A percentile compares a stretch with the other conserved stretches of the same genome.
Evolutionary conservation across 2,329 filamentous ascomycete genomes (phyloP).

Genomic region (Conoideocrella luteorostrata): DNA sequence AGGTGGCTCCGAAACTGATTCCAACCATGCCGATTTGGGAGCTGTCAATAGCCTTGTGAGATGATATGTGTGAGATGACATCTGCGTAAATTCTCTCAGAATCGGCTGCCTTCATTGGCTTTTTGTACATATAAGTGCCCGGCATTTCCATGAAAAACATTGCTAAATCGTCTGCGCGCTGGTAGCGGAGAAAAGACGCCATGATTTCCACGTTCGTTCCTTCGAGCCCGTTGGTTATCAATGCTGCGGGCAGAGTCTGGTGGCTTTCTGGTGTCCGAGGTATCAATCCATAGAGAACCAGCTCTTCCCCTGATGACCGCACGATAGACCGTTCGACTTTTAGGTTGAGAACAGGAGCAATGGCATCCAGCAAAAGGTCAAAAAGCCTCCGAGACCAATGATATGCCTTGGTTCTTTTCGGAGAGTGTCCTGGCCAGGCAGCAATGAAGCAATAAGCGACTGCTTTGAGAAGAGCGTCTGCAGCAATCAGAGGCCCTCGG

Average conservation of each 20-base stretch:
- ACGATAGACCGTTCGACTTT: not conserved
- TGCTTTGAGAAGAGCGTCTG: not conserved
- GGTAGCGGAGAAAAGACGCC: not conserved
- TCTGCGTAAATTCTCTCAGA: not conserved
- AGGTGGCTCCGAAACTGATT: not conserved
- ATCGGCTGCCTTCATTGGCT: not conserved
- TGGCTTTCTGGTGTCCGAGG: too few relatives aligned
- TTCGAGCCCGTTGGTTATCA: not conserved
- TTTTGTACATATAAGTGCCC: not conserved
- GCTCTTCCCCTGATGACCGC: not conserved
- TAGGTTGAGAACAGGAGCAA: not conserved
- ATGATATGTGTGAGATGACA: not conserved
- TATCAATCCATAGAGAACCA: not conserved
- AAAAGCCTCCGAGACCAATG: not conserved
- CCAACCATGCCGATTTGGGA: not conserved
- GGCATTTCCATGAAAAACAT: not conserved
- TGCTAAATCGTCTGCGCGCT: not conserved
- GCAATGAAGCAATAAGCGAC: not conserved
- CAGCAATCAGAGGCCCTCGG: not conserved
- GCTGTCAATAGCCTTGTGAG: not conserved
- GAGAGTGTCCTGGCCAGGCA: not conserved
- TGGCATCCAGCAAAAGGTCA: not conserved
- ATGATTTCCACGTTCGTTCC: not conserved
- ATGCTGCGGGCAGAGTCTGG: not conserved
- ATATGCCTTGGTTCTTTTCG: not conserved